Percentiles rank a stretch among this genome's conserved stretches.
Conservation (phyloP, 164 flowering plant species). For the Chimonanthus praecox region DNA sequence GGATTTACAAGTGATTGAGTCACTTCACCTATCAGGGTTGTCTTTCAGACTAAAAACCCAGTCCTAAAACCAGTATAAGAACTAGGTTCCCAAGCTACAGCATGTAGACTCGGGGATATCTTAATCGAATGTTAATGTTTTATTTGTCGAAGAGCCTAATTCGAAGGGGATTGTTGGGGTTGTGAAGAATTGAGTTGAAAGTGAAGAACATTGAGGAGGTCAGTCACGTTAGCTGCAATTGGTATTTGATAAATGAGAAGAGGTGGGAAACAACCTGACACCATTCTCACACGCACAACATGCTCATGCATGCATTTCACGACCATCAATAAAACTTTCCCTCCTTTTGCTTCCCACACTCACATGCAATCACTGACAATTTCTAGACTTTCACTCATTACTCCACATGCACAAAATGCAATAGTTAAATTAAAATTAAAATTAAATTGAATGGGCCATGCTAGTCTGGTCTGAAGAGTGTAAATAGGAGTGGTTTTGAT, state of each 20-base stretch:
- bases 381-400: constrained; percentile 11
- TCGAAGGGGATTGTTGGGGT: too few species aligned
- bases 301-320: constrained; percentile 22
- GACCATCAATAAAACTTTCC: neutral
- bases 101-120: too few species aligned
- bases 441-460: neutral
- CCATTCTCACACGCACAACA: constrained; percentile 2
- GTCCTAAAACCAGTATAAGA: too few species aligned
- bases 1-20: too few species aligned
- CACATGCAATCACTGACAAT: constrained; percentile 17
- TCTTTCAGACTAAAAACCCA: too few species aligned
- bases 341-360: constrained; percentile 11
- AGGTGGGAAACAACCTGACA: neutral
- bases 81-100: too few species aligned
- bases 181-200: too few species aligned
- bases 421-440: neutral
- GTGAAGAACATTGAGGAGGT: too few species aligned
- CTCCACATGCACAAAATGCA: constrained; percentile 14
- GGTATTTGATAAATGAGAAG: neutral
- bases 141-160: too few species aligned
- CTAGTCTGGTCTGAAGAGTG: neutral
- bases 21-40: too few species aligned
- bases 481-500: neutral
- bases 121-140: too few species aligned
- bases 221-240: neutral